Percentiles rank a stretch among this genome's conserved stretches.
phyloP scores from a whole-genome alignment of 2,329 filamentous ascomycete species.

The Penicillium nordicum region DNA sequence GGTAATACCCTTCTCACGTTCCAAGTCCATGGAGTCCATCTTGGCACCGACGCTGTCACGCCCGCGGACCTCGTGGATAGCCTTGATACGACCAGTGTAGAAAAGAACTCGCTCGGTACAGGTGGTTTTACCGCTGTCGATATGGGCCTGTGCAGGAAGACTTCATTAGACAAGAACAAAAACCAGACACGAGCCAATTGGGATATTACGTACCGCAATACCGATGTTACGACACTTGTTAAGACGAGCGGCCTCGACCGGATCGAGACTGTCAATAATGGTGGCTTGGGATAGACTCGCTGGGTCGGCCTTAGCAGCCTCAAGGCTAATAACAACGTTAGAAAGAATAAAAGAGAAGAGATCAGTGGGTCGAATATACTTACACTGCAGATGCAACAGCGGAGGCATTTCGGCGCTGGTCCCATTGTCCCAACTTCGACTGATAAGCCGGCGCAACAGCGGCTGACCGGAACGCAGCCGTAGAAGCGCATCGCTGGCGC shows the following conservation, averaged over 20 bases:
- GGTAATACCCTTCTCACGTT: constrained; percentile 97
- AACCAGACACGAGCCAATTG: background rate
- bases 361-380: constrained; percentile 14
- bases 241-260: constrained; percentile 73
- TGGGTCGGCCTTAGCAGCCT: constrained; percentile 57
- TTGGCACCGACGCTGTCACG: constrained; percentile 95
- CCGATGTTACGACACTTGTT: constrained; percentile 90
- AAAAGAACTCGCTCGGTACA: constrained; percentile 94
- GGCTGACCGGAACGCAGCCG: constrained; percentile 35
- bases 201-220: constrained; percentile 68
- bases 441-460: constrained; percentile 33
- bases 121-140: constrained; percentile 97
- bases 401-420: constrained; percentile 44
- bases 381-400: constrained; percentile 46
- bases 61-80: constrained; percentile 88
- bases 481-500: constrained; percentile 40
- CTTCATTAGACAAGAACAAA: constrained; percentile 4
- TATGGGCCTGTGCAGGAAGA: constrained; percentile 67
- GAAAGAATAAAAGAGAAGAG: background rate
- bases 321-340: constrained; percentile 42
- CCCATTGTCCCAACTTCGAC: constrained; percentile 40
- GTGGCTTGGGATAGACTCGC: constrained; percentile 57
- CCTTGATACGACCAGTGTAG: constrained; percentile 95
- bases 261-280: constrained; percentile 75
- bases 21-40: constrained; percentile 99